A percentile compares a stretch with the other conserved stretches of the same genome.
Evolutionary conservation across 208 protist genomes (phyloP).

Genomic region (Balamuthia mandrillaris): DNA sequence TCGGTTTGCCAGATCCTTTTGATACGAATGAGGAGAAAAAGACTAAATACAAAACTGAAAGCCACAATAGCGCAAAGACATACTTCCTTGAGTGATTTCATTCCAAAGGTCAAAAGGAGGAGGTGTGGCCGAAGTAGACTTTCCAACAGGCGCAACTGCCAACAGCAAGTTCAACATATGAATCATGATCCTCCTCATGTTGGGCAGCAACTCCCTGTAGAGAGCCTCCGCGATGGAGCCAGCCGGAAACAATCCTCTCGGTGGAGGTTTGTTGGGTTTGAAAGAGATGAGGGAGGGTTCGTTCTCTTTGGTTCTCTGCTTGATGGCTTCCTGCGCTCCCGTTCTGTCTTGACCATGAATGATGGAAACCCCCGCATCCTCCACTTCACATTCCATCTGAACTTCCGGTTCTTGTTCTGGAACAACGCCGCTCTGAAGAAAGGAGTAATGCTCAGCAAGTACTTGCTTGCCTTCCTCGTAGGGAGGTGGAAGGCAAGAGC

Average conservation of each 20-base stretch:
- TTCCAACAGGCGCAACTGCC: not conserved
- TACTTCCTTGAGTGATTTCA: not conserved
- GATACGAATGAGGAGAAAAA: not conserved
- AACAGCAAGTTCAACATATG: conserved; percentile 35
- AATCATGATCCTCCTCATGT: conserved; percentile 18
- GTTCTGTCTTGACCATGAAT: too few species aligned
- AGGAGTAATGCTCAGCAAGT: too few species aligned
- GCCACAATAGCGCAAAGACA: not conserved
- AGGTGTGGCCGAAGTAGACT: not conserved
- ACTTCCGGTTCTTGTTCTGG: too few species aligned
- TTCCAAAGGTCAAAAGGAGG: conserved; percentile 9
- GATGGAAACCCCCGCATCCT: too few species aligned
- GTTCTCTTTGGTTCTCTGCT: too few species aligned
- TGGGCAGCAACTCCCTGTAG: not conserved
- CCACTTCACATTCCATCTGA: too few species aligned
- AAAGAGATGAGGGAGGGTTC: too few species aligned
- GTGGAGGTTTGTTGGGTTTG: too few species aligned
- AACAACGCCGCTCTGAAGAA: too few species aligned
- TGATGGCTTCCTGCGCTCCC: too few species aligned
- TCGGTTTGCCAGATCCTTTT: not conserved
- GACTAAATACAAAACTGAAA: not conserved
- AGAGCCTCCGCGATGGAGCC: not conserved
- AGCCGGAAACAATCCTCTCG: not conserved
- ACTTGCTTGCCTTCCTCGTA: too few species aligned
- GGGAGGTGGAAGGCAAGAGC: too few species aligned